These are phyloP conservation scores for Peterozyma toletana DNA, from an alignment of 805 yeast genomes.

Conservation along the genomic window DNA sequence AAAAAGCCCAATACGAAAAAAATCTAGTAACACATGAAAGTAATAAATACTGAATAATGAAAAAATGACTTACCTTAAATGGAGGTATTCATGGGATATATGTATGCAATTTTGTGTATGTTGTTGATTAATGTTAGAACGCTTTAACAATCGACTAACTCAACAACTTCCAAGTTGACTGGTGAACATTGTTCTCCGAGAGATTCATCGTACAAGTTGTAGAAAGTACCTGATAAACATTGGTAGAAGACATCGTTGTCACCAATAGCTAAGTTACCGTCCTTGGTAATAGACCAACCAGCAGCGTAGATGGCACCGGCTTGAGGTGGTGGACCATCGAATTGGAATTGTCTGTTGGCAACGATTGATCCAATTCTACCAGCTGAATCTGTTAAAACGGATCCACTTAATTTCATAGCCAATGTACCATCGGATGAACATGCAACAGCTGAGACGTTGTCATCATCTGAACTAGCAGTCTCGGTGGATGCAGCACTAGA, in stretches of 20 bases:
- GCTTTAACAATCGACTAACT: constrained; percentile 34
- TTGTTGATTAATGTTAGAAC: constrained; percentile 22
- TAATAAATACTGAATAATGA: constrained; percentile 32
- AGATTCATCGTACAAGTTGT: constrained; percentile 46
- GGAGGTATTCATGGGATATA: constrained; percentile 31
- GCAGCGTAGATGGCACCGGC: constrained; percentile 64
- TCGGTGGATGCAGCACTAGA: constrained; percentile 28
- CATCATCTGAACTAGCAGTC: constrained; percentile 20
- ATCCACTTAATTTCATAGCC: too few species aligned
- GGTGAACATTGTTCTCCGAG: constrained; percentile 38
- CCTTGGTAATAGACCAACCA: constrained; percentile 47
- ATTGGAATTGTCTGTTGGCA: constrained; percentile 76
- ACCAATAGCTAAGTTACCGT: constrained; percentile 44
- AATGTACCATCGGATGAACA: too few species aligned
- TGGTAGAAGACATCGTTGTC: constrained; percentile 40
- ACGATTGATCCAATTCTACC: constrained; percentile 77
- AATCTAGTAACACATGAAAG: constrained; percentile 24
- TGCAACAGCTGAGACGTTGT: constrained; percentile 17
- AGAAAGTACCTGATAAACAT: constrained; percentile 50
- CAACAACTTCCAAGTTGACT: constrained; percentile 36
- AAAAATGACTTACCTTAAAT: constrained; percentile 24
- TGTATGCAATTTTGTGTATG: constrained; percentile 23
- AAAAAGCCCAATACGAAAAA: constrained; percentile 12
- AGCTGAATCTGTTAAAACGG: too few species aligned
- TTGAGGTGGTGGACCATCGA: constrained; percentile 79